These are phyloP conservation scores for Thecaphora frezii DNA, from an alignment of 1,284 basidiomycete species.

Conservation along the genomic window DNA sequence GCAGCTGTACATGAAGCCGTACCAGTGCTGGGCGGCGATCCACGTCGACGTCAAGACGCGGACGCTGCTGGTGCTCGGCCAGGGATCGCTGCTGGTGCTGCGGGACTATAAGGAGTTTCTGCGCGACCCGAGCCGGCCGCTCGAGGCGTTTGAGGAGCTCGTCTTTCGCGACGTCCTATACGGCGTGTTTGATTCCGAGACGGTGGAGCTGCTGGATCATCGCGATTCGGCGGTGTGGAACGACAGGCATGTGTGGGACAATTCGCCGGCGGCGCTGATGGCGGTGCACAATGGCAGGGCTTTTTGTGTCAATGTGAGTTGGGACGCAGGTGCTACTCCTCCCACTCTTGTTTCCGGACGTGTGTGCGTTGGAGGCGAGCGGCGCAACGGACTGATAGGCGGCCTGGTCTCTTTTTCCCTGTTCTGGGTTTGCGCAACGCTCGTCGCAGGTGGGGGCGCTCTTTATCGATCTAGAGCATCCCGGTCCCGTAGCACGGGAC, in stretches of 20 bases:
- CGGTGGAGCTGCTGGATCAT: constrained; percentile 6
- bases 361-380: not conserved
- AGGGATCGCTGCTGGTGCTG: constrained; percentile 39
- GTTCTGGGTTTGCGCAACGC: not conserved
- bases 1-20: constrained; percentile 27
- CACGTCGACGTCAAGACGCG: constrained; percentile 42
- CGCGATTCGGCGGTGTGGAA: constrained; percentile 10
- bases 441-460: not conserved
- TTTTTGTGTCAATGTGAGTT: constrained; percentile 18
- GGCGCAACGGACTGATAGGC: not conserved
- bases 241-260: constrained; percentile 19
- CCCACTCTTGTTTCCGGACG: not conserved
- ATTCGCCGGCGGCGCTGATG: constrained; percentile 18
- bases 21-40: constrained; percentile 42
- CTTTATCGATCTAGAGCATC: not conserved
- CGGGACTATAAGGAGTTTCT: constrained; percentile 40
- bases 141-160: constrained; percentile 24
- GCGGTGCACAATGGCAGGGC: constrained; percentile 36
- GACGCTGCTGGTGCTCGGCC: constrained; percentile 42
- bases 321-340: not conserved
- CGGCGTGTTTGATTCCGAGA: constrained; percentile 2
- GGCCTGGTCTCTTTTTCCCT: not conserved
- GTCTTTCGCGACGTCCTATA: constrained; percentile 17
- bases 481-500: not conserved
- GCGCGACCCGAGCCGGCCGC: constrained; percentile 8